Base-by-base conservation (phyloP, 768 basidiomycete genomes). In the Arthromyces matolae region DNA sequence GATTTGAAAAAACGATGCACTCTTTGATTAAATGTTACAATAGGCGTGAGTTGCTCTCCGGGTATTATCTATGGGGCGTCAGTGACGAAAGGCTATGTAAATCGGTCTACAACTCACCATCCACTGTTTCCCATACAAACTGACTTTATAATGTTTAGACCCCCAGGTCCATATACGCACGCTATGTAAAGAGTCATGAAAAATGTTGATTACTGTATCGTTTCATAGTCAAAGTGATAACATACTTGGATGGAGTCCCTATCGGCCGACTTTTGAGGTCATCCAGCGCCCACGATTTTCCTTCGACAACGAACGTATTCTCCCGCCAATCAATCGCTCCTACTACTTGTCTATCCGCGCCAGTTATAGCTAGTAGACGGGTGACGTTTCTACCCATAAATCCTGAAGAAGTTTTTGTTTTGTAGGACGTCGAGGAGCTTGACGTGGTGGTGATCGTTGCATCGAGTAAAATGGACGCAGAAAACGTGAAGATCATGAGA, bases 121-220 rank as follows among this genome's bases (percentile, higher is more conserved):
- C 52, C 52, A 53, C 27, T 49, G 48, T 20, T 53, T 53, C 2
- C 36, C 48, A 14, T 32, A 16, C 10, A 53, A 19, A 3, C 42
- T 32, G 7, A 49, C 35, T 14, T 46, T 33, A 19, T 49, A 53
- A 13, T 47, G 18, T 8, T 38, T 22, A 10, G 28, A 44, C 8
- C 35, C 47, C 52, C 52, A 53, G 13, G 43, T 33, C 52, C 52
- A 53, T 9, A 53, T 33, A 18, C 52, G 34, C 19, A 50, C 8
- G 39, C 52, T 53, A 33, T 2, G 18, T 34, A 24, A 3, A 22
- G 20, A 35, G n/a, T 33, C n/a, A 28, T 2, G 14, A 32, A 37
- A 5, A 39, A 8, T 23, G 18, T 32, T 37, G 20, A 33, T 33
- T 3, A 33, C 32, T 10, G 32, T 8, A 12, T 39, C 38, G 25